A percentile compares a stretch with the other conserved stretches of the same genome.
phyloP scores from a whole-genome alignment of 2,329 filamentous ascomycete genomes.

The Fusarium euwallaceae region DNA sequence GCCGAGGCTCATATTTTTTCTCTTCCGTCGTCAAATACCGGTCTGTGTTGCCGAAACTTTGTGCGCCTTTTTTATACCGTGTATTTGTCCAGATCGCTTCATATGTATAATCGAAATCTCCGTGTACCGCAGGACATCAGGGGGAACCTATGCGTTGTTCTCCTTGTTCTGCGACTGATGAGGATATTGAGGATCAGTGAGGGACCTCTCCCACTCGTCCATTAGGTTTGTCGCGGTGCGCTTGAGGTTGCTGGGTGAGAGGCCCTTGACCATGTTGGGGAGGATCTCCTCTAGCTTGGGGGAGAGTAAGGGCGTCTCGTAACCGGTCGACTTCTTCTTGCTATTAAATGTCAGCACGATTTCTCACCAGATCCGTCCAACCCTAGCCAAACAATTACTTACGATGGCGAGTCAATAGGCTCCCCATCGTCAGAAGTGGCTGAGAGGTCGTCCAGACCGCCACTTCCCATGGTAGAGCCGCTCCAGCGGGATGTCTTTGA shows the following conservation, averaged over 20 bases:
- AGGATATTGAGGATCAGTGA: constrained; percentile 48
- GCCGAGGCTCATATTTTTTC: constrained; percentile 24
- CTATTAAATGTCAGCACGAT: constrained; percentile 41
- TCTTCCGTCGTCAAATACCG: constrained; percentile 39
- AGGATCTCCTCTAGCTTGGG: constrained; percentile 68
- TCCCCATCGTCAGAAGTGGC: constrained; percentile 62
- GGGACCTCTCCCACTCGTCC: constrained; percentile 86
- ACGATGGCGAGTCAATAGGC: constrained; percentile 63
- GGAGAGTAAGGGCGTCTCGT: constrained; percentile 51
- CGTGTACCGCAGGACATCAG: constrained; percentile 29
- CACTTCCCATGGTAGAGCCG: constrained; percentile 67
- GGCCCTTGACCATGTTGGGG: constrained; percentile 78
- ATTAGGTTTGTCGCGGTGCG: constrained; percentile 87
- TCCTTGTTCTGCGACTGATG: constrained; percentile 50
- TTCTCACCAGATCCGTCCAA: not conserved
- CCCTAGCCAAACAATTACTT: constrained; percentile 51
- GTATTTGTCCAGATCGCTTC: constrained; percentile 32
- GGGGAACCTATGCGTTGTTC: constrained; percentile 45
- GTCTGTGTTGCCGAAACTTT: constrained; percentile 40
- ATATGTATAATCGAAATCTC: constrained; percentile 38
- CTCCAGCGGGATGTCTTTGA: constrained; percentile 72
- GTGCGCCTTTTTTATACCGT: constrained; percentile 29
- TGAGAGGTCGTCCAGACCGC: constrained; percentile 58
- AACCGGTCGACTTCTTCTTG: constrained; percentile 50
- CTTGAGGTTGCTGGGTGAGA: constrained; percentile 82